Percentiles rank a stretch among this genome's conserved stretches.
phyloP scores from a whole-genome alignment of 169 alveolate species.

The Toxoplasma gondii region DNA sequence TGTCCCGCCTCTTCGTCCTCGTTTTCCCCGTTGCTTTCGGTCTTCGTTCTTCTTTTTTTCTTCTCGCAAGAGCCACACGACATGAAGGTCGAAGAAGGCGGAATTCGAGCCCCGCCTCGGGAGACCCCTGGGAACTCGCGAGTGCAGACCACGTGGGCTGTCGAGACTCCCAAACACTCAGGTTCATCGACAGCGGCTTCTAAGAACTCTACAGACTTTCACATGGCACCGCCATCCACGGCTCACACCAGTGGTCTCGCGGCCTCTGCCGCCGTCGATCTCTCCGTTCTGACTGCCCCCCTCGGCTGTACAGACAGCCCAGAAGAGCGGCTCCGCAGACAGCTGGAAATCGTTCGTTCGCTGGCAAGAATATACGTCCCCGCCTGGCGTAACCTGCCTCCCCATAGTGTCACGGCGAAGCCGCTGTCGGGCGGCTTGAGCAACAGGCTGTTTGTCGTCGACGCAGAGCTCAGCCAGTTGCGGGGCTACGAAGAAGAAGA shows the following conservation, averaged over 20 bases:
- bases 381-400: not conserved
- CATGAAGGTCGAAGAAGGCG: too few relatives aligned
- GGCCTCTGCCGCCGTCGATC: not conserved
- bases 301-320: not conserved
- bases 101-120: too few relatives aligned
- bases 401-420: not conserved
- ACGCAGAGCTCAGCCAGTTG: not conserved
- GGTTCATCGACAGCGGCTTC: too few relatives aligned
- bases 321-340: not conserved
- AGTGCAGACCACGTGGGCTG: too few relatives aligned
- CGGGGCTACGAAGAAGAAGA: not conserved
- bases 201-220: too few relatives aligned
- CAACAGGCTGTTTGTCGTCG: conserved; percentile 53
- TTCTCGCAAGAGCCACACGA: too few relatives aligned
- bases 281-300: not conserved
- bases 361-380: not conserved
- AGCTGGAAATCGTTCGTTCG: not conserved
- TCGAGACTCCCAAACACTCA: too few relatives aligned
- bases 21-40: not conserved
- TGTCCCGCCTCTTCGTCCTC: not conserved
- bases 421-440: conserved; percentile 53
- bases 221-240: too few relatives aligned
- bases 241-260: not conserved
- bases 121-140: too few relatives aligned
- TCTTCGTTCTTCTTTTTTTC: not conserved